Percentiles rank a stretch among this genome's conserved stretches.
These are phyloP conservation scores for Hortaea werneckii DNA, from an alignment of 2,329 filamentous ascomycete species.

Conservation along the genomic window DNA sequence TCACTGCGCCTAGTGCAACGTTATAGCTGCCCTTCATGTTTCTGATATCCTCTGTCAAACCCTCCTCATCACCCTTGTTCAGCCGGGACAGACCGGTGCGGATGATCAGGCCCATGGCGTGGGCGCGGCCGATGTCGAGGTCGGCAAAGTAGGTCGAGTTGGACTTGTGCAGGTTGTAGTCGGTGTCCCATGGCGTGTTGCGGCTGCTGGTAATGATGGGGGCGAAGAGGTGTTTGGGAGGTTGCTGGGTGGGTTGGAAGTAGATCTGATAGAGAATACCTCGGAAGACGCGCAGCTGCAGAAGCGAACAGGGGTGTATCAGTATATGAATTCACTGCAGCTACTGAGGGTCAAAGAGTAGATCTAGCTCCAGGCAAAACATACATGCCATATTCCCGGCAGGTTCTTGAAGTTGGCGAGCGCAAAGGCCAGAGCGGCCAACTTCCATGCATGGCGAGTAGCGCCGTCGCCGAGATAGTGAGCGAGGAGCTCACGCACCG, in stretches of 20 bases:
- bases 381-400: conserved; percentile 66
- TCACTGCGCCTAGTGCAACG: conserved; percentile 38
- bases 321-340: background rate
- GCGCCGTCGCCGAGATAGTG: conserved; percentile 11
- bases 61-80: conserved; percentile 25
- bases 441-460: conserved; percentile 21
- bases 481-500: conserved; percentile 17
- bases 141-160: conserved; percentile 82
- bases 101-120: conserved; percentile 55
- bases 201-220: conserved; percentile 58
- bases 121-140: conserved; percentile 72
- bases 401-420: conserved; percentile 63
- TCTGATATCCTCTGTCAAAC: conserved; percentile 20
- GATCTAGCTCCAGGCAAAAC: background rate
- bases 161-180: conserved; percentile 78
- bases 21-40: conserved; percentile 22
- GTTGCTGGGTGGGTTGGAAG: conserved; percentile 30
- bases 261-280: conserved; percentile 39
- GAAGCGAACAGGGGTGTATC: background rate
- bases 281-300: conserved; percentile 37
- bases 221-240: conserved; percentile 59
- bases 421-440: conserved; percentile 35
- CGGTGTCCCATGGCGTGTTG: conserved; percentile 65
- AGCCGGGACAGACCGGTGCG: conserved; percentile 33
- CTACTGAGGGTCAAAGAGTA: too few species aligned